Conservation (phyloP, 768 basidiomycete genomes). For the Hemileccinum rubropunctum region DNA sequence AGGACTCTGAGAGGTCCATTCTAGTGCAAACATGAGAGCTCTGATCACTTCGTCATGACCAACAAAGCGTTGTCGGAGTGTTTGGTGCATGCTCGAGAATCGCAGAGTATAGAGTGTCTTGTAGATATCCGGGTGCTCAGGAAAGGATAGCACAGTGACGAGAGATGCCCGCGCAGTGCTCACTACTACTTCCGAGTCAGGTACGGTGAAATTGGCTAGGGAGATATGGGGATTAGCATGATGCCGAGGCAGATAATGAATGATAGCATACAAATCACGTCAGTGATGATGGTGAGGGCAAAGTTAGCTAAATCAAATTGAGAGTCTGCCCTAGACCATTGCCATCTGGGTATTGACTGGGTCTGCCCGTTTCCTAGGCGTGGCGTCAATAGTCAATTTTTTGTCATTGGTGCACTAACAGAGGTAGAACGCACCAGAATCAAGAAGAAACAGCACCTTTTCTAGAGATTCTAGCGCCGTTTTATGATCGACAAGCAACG, state of each 20-base stretch:
- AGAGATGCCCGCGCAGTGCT: not conserved
- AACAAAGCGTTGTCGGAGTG: not conserved
- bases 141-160: not conserved
- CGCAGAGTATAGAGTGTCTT: not conserved
- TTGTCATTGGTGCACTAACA: not conserved
- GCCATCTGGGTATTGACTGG: not conserved
- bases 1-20: not conserved
- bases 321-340: not conserved
- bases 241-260: not conserved
- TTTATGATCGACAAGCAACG: too few species aligned
- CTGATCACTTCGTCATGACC: not conserved
- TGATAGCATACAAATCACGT: not conserved
- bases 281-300: not conserved
- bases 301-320: not conserved
- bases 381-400: not conserved
- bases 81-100: not conserved
- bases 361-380: not conserved
- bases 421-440: not conserved
- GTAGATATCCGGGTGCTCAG: not conserved
- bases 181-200: not conserved
- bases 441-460: conserved; percentile 6
- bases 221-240: not conserved
- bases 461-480: not conserved
- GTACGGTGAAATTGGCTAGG: not conserved
- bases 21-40: not conserved